Conservation (phyloP, 495 filamentous ascomycete species). For the Chlorociboria aeruginascens region DNA sequence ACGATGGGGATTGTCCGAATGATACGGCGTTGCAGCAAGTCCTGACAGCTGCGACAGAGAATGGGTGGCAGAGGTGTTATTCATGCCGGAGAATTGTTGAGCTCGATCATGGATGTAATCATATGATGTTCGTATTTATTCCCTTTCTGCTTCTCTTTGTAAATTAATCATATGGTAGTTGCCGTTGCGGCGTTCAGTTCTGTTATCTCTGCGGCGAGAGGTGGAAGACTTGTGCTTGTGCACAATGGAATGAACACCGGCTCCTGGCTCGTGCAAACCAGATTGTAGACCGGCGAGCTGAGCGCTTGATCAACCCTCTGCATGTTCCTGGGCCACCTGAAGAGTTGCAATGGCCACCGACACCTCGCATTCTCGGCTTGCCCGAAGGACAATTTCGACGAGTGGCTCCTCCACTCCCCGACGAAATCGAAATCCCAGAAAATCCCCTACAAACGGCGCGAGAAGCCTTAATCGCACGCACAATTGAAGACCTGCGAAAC, state of each 20-base stretch:
- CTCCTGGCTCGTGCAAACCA: slow-evolving; percentile 7
- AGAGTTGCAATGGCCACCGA: too few relatives aligned
- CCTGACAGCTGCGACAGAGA: slow-evolving; percentile 3
- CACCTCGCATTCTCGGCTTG: too few relatives aligned
- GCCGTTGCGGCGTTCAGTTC: slow-evolving; percentile 37
- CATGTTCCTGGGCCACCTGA: too few relatives aligned
- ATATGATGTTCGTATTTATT: slow-evolving; percentile 13
- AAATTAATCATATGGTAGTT: slow-evolving; percentile 22
- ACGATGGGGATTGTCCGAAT: slow-evolving; percentile 13
- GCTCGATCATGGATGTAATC: slow-evolving; percentile 15
- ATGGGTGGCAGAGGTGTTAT: slow-evolving; percentile 19
- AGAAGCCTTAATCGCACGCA: too few relatives aligned
- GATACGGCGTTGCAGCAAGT: slow-evolving; percentile 12
- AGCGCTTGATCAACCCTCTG: too few relatives aligned
- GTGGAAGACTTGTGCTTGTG: slow-evolving; percentile 40
- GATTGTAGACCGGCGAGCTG: slow-evolving; percentile 8
- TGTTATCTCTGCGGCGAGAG: slow-evolving; percentile 39
- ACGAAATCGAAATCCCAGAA: too few relatives aligned
- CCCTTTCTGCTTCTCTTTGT: background rate
- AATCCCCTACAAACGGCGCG: too few relatives aligned
- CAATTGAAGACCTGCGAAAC: too few relatives aligned
- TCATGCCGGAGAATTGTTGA: slow-evolving; percentile 14
- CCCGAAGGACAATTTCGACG: too few relatives aligned
- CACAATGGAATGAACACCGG: slow-evolving; percentile 23
- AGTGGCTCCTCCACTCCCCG: too few relatives aligned